Base-by-base conservation (phyloP, 495 filamentous ascomycete genomes). In the Tuber calosporum region DNA sequence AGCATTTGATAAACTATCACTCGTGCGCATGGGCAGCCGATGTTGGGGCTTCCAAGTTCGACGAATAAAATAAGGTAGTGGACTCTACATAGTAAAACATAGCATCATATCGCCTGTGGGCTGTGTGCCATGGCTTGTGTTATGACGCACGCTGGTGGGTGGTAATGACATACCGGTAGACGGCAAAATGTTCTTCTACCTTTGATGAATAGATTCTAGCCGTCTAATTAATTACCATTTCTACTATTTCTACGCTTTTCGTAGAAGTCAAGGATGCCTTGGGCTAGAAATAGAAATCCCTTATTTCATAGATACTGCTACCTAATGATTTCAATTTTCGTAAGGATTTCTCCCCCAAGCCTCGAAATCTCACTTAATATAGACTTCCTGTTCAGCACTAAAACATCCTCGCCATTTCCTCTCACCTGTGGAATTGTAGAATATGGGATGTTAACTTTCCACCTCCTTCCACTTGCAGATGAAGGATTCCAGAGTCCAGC, bases 301-400 rank as follows among this genome's bases (percentile, higher is more conserved):
- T 17, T 37, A 67, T 39, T 53, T 43, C 22, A 8, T 22, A 26
- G 26, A 34, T 26, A 36, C 62, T 67, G 81, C 39, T 74, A 40
- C 71, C 72, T 73, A 40, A 83, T 81, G 22, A 83, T 74, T 79
- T 89, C 88, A 75, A 91, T 85, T 74, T 77, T 84, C 75, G 85
- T 83, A 30, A 92, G 81, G 77, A 92, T 70, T 70, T 90, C 88
- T 9, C 86, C 88, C 19, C 89, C 90, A 43, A 92, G 81, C 73
- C 89, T 85, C 36, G 85, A 86, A 81, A 99, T 96, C 83, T 98
- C 96, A 20, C 89, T 88, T 72, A 97, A 78, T 13, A 96, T 91
- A 2, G 87, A 90, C 53, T 84, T 82, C 76, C 86, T 89, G 75
- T 98, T 96, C 39, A 96, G 85, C 3, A 69, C 13, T 13, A 62